Conservation (phyloP, 495 filamentous ascomycete species). For the Daldinia childiae region DNA sequence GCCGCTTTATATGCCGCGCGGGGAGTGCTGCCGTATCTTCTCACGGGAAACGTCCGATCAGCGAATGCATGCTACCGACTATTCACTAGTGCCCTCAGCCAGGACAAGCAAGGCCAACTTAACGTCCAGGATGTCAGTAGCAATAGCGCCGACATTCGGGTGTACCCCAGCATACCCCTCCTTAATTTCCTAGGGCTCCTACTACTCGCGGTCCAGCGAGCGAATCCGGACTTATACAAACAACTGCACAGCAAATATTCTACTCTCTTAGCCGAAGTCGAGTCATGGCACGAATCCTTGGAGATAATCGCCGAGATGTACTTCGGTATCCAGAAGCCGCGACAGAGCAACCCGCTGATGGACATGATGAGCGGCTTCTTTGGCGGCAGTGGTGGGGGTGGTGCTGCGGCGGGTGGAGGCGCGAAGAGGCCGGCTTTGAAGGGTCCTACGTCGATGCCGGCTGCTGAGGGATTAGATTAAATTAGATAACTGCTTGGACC, state of each 20-base stretch:
- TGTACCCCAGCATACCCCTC: conserved; percentile 88
- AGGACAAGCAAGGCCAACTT: conserved; percentile 71
- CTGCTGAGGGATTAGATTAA: conserved; percentile 57
- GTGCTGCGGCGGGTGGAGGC: conserved; percentile 53
- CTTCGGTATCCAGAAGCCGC: conserved; percentile 90
- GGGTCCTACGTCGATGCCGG: conserved; percentile 58
- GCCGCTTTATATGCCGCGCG: conserved; percentile 90
- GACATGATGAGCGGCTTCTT: conserved; percentile 98
- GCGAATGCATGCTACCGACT: conserved; percentile 82
- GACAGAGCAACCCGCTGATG: conserved; percentile 86
- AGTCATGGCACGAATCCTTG: conserved; percentile 82
- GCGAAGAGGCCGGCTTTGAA: conserved; percentile 54
- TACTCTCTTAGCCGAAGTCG: conserved; percentile 74
- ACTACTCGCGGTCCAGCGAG: conserved; percentile 83
- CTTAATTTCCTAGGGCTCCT: conserved; percentile 92
- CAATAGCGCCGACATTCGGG: conserved; percentile 73
- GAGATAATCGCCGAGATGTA: conserved; percentile 95
- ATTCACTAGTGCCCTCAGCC: conserved; percentile 77
- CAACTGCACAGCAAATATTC: conserved; percentile 85
- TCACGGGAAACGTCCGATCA: conserved; percentile 87
- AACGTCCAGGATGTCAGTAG: conserved; percentile 84
- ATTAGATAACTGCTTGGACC: background rate
- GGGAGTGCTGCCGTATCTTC: conserved; percentile 89
- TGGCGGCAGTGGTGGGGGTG: conserved; percentile 68
- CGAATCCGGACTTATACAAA: conserved; percentile 79